These are phyloP conservation scores for Colletotrichum liriopes DNA, from an alignment of 2,329 filamentous ascomycete species.

Conservation along the genomic window DNA sequence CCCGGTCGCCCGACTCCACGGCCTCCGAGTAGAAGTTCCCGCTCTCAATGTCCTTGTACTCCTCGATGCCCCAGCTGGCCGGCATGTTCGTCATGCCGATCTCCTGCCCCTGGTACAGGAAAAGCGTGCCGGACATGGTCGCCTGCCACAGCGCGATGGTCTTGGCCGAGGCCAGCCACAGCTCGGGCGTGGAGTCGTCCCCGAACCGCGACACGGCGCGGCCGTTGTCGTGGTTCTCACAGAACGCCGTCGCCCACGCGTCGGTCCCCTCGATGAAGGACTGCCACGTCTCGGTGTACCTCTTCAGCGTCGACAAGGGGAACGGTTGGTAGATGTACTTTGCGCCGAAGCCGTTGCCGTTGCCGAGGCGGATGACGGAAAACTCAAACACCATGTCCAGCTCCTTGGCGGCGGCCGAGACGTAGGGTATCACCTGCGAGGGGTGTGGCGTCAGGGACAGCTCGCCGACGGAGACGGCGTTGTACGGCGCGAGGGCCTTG, in stretches of 20 bases:
- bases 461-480: constrained; percentile 75
- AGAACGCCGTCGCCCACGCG: constrained; percentile 73
- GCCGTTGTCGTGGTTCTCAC: constrained; percentile 76
- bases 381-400: constrained; percentile 76
- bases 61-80: constrained; percentile 63
- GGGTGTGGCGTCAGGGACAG: constrained; percentile 70
- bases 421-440: constrained; percentile 68
- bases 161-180: constrained; percentile 64
- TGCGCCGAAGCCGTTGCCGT: constrained; percentile 61
- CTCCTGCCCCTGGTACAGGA: constrained; percentile 74
- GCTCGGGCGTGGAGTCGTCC: constrained; percentile 59
- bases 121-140: constrained; percentile 68
- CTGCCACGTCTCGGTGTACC: constrained; percentile 63
- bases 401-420: constrained; percentile 66
- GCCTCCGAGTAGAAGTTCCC: constrained; percentile 66
- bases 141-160: constrained; percentile 67
- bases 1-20: constrained; percentile 52
- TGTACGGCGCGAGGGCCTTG: constrained; percentile 67
- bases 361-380: constrained; percentile 69
- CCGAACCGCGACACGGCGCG: constrained; percentile 71
- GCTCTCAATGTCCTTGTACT: constrained; percentile 70
- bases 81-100: constrained; percentile 74
- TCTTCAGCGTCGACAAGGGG: constrained; percentile 61
- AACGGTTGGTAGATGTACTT: constrained; percentile 68
- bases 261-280: constrained; percentile 64